Conservation (phyloP, 805 yeast species). For the Clavispora carvajalis region DNA sequence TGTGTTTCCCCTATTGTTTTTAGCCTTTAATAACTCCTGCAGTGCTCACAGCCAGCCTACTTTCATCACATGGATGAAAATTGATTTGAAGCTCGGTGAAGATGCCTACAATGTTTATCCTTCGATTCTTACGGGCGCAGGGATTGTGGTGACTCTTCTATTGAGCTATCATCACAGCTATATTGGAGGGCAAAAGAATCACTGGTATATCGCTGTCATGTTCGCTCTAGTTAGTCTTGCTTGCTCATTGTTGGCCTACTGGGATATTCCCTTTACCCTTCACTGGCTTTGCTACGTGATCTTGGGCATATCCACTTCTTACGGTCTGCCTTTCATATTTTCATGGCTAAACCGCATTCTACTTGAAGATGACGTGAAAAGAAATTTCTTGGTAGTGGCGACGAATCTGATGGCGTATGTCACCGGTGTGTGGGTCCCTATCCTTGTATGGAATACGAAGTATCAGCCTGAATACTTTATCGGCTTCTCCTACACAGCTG, state of each 20-base stretch:
- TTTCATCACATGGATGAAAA: conserved; percentile 42
- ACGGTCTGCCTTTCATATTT: conserved; percentile 54
- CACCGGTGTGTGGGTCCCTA: conserved; percentile 35
- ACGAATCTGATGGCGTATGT: conserved; percentile 38
- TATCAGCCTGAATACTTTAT: conserved; percentile 26
- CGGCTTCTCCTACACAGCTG: conserved; percentile 33
- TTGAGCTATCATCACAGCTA: conserved; percentile 35
- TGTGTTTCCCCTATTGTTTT: conserved; percentile 38
- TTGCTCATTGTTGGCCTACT: conserved; percentile 38
- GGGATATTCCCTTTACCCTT: conserved; percentile 45
- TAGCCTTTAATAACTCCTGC: conserved; percentile 33
- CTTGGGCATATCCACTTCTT: conserved; percentile 42
- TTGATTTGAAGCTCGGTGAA: conserved; percentile 25
- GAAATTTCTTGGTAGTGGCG: conserved; percentile 30
- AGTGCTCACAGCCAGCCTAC: conserved; percentile 37
- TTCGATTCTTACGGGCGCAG: conserved; percentile 32
- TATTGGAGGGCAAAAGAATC: conserved; percentile 28
- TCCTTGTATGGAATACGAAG: conserved; percentile 35
- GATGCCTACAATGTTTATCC: conserved; percentile 38
- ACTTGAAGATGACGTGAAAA: conserved; percentile 32
- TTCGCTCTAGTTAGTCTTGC: conserved; percentile 39
- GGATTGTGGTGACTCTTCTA: conserved; percentile 31
- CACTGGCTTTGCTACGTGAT: conserved; percentile 49
- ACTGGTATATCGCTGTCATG: conserved; percentile 30
- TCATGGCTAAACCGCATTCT: conserved; percentile 51